Evolutionary conservation across 2,329 filamentous ascomycete species (phyloP), one percentile per base, ranked within the genome.

Genomic region (Aspergillus ustus): DNA sequence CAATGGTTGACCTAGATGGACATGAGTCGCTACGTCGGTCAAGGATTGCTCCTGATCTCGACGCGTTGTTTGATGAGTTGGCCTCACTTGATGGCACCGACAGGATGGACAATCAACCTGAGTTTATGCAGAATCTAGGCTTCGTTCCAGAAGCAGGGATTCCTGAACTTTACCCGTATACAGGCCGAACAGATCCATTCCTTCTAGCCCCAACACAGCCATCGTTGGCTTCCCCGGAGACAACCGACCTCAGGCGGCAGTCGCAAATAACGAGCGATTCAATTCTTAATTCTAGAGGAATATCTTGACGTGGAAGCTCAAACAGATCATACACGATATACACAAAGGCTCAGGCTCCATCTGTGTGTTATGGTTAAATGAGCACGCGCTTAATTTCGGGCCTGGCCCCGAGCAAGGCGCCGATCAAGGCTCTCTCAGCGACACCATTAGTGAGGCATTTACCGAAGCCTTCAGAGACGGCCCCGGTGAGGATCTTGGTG

Each of bases 51-150:
- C 74, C 74, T 2, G 75, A 77, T 54, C 67, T 77, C 9, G 83
- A 85, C 63, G 82, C 81, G 17, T 79, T 86, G 56, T 86, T 87
- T 62, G 85, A 87, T 55, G 84, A 87, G 65, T 72, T 87, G 43
- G 84, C 84, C 3, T 83, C 84, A 8, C 74, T 87, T 34, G 85
- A 87, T 67, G 83, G 80, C 2, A 80, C 80, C 22, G 81, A 85
- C 67, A 77, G 75, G 55, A 59, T 70, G 53, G 75, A 77, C 40
- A 74, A 73, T 45, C 71, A 72, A 59, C 72, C 74, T 1, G 74
- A 77, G 50, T 77, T 77, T 54, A 77, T 77, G 75, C 75, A 76
- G 50, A 77, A 77, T 37, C 62, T 77, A 11, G 75, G 75, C 4
- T 77, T 76, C 40, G 71, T 75, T 7, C 67, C 74, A 3, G 72